These are phyloP conservation scores for Aspergillus texensis DNA, from an alignment of 2,329 filamentous ascomycete species.

Conservation along the genomic window DNA sequence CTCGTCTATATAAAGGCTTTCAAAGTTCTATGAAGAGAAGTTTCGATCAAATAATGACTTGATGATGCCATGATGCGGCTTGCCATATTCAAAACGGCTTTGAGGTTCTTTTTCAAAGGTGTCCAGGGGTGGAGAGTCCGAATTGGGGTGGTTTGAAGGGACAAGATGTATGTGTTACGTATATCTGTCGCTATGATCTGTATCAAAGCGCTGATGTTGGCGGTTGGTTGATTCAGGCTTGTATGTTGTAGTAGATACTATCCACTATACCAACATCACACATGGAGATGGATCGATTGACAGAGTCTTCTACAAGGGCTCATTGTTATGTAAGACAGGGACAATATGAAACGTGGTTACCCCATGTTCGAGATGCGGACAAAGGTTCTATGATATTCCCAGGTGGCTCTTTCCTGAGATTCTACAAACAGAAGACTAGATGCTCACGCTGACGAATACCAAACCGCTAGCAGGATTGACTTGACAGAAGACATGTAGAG, in stretches of 20 bases:
- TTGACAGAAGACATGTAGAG: neutral
- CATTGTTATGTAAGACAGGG: no score
- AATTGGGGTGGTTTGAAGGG: neutral
- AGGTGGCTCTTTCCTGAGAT: neutral
- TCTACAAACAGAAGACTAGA: neutral
- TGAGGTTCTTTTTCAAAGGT: neutral
- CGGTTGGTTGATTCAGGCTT: neutral
- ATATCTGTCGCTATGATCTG: no score
- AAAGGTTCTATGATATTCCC: neutral
- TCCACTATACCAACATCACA: no score
- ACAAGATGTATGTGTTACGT: neutral
- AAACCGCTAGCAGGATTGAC: neutral
- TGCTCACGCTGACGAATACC: neutral
- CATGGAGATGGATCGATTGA: no score
- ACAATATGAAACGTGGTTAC: neutral
- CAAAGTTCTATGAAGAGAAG: neutral
- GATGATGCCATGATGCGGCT: neutral
- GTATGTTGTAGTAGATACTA: no score
- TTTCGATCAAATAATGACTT: neutral
- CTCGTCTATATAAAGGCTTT: neutral
- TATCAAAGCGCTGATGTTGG: neutral
- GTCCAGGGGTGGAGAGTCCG: no score
- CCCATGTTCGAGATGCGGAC: neutral
- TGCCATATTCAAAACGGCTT: neutral
- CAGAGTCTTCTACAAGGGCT: no score